Percentiles rank a stretch among this genome's conserved stretches.
These are phyloP conservation scores for Nigrograna mackinnonii DNA, from an alignment of 2,329 filamentous ascomycete genomes.

Conservation along the genomic window DNA sequence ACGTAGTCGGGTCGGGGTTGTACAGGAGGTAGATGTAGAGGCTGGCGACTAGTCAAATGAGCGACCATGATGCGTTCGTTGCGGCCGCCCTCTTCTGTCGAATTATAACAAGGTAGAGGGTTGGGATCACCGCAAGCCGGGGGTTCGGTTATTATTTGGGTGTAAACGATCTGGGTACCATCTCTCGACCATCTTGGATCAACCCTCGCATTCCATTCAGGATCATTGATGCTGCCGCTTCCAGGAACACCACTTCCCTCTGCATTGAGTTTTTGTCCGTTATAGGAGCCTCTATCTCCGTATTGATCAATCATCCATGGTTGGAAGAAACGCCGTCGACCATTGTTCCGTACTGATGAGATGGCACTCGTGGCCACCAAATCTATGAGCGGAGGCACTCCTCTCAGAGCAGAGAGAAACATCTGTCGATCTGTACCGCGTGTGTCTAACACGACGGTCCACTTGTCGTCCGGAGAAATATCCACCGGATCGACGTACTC, in stretches of 20 bases:
- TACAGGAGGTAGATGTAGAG: constrained; percentile 18
- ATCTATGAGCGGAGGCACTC: constrained; percentile 46
- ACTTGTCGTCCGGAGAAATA: constrained; percentile 46
- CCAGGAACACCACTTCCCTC: constrained; percentile 13
- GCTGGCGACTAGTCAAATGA: constrained; percentile 34
- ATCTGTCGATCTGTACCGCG: constrained; percentile 44
- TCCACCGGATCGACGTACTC: constrained; percentile 48
- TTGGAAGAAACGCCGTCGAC: constrained; percentile 48
- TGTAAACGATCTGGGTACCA: constrained; percentile 47
- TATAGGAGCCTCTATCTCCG: constrained; percentile 49
- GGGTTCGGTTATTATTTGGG: constrained; percentile 37
- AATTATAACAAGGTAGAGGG: constrained; percentile 45
- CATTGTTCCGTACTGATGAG: constrained; percentile 49
- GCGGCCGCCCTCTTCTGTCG: constrained; percentile 42
- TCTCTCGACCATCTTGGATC: constrained; percentile 48
- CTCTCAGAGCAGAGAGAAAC: constrained; percentile 43
- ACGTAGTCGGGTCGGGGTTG: constrained; percentile 27
- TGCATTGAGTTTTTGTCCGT: constrained; percentile 48
- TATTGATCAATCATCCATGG: constrained; percentile 47
- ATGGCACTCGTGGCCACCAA: constrained; percentile 24
- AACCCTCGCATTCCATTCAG: constrained; percentile 51
- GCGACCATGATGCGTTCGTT: constrained; percentile 48
- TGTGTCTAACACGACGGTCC: constrained; percentile 48
- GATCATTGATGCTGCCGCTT: constrained; percentile 38
- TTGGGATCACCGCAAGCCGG: constrained; percentile 50